These are phyloP conservation scores for Candida smagusa DNA, from an alignment of 1,139 yeast species.

Conservation along the genomic window DNA sequence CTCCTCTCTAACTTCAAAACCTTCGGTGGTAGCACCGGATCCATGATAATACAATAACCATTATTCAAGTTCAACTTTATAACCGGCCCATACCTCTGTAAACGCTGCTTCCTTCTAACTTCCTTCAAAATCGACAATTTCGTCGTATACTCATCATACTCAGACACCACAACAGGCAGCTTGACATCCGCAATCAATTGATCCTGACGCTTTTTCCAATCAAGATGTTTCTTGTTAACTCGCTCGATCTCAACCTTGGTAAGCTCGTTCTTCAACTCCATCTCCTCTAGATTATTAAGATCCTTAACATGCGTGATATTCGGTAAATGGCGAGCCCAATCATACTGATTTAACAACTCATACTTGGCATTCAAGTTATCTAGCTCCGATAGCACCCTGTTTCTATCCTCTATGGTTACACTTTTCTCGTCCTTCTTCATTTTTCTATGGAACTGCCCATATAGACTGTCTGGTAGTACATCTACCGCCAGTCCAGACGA, in stretches of 20 bases:
- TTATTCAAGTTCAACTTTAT: conserved; percentile 27
- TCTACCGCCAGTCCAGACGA: conserved; percentile 21
- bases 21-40: conserved; percentile 30
- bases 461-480: conserved; percentile 44
- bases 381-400: conserved; percentile 47
- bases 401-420: conserved; percentile 57
- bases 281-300: conserved; percentile 43
- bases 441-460: conserved; percentile 50
- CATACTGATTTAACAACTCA: conserved; percentile 45
- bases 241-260: conserved; percentile 51
- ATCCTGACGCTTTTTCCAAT: conserved; percentile 38
- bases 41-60: conserved; percentile 28
- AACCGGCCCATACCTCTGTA: conserved; percentile 20
- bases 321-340: conserved; percentile 55
- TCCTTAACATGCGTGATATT: conserved; percentile 54
- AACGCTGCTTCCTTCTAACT: conserved; percentile 19
- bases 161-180: neutral
- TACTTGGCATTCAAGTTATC: conserved; percentile 47
- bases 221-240: conserved; percentile 46
- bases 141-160: conserved; percentile 18
- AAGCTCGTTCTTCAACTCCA: conserved; percentile 45
- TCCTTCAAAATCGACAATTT: conserved; percentile 19
- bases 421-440: conserved; percentile 68
- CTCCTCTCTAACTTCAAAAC: conserved; percentile 1
- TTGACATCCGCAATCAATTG: conserved; percentile 25